phyloP scores from a whole-genome alignment of 768 basidiomycete genomes.

The Sporobolomyces pararoseus region DNA sequence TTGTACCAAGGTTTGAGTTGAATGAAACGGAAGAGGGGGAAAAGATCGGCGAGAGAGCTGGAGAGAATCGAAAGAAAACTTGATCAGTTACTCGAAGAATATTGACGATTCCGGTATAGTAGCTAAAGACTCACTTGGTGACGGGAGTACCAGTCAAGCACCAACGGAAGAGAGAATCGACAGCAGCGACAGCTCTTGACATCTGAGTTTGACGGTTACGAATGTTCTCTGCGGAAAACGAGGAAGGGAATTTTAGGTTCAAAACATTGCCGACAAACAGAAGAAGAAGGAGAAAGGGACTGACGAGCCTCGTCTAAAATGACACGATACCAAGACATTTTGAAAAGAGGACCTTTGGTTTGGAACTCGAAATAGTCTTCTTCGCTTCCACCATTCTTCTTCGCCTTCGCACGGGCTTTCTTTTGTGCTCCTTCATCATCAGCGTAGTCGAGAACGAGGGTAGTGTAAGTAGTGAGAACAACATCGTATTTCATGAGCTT shows the following conservation, averaged over 20 bases:
- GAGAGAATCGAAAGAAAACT: slow-evolving; percentile 58
- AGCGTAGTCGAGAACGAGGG: slow-evolving; percentile 70
- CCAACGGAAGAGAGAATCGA: slow-evolving; percentile 62
- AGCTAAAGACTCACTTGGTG: slow-evolving; percentile 56
- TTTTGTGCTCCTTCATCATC: slow-evolving; percentile 32
- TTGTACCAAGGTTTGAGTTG: slow-evolving; percentile 60
- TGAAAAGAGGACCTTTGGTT: slow-evolving; percentile 48
- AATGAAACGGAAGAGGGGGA: slow-evolving; percentile 68
- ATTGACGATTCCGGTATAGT: too few relatives aligned
- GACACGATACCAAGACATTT: slow-evolving; percentile 49
- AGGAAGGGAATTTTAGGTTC: too few relatives aligned
- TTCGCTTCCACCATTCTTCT: slow-evolving; percentile 50
- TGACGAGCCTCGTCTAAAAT: slow-evolving; percentile 56
- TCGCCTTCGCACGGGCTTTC: slow-evolving; percentile 44
- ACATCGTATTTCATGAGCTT: slow-evolving; percentile 62
- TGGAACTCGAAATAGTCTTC: slow-evolving; percentile 39
- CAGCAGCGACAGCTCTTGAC: slow-evolving; percentile 58
- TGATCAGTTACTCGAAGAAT: too few relatives aligned
- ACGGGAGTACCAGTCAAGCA: slow-evolving; percentile 61
- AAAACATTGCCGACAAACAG: neutral
- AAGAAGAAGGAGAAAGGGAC: slow-evolving; percentile 46
- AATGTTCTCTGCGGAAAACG: slow-evolving; percentile 48
- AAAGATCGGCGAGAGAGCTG: slow-evolving; percentile 82
- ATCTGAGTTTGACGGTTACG: slow-evolving; percentile 50
- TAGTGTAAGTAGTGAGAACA: slow-evolving; percentile 61